Percentiles rank a stretch among this genome's conserved stretches.
Conservation (phyloP, 768 basidiomycete genomes). For the Suillus decipiens region DNA sequence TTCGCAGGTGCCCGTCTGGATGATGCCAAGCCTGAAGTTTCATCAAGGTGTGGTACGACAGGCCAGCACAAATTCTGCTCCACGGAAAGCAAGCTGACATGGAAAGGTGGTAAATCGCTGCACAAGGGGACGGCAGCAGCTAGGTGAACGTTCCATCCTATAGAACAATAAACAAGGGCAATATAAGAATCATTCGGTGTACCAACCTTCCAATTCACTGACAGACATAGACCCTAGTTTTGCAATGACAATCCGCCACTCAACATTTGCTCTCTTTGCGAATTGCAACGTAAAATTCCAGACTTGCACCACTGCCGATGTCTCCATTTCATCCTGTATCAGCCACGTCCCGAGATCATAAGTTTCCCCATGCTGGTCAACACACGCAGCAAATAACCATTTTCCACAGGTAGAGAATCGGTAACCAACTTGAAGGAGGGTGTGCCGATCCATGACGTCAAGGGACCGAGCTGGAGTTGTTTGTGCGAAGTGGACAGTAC, state of each 20-base stretch:
- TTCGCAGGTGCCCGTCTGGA: slow-evolving; percentile 34
- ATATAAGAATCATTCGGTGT: slow-evolving; percentile 2
- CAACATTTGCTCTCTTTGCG: slow-evolving; percentile 65
- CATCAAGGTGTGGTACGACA: slow-evolving; percentile 41
- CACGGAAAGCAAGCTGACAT: slow-evolving; percentile 61
- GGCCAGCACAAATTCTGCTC: slow-evolving; percentile 63
- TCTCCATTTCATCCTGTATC: slow-evolving; percentile 47
- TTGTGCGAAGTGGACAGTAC: slow-evolving; percentile 38
- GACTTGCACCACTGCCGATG: slow-evolving; percentile 56
- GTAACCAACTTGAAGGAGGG: slow-evolving; percentile 79
- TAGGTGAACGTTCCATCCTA: slow-evolving; percentile 69
- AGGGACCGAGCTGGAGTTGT: slow-evolving; percentile 42
- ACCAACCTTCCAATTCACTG: slow-evolving; percentile 67
- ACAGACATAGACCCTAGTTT: slow-evolving; percentile 63
- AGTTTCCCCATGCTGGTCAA: slow-evolving; percentile 79
- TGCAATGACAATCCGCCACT: slow-evolving; percentile 78
- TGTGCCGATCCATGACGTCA: slow-evolving; percentile 58
- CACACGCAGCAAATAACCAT: slow-evolving; percentile 75
- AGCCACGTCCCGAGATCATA: slow-evolving; percentile 71
- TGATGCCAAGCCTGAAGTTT: slow-evolving; percentile 24
- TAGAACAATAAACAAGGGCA: slow-evolving; percentile 12
- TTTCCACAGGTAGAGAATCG: slow-evolving; percentile 62
- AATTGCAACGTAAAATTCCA: slow-evolving; percentile 72
- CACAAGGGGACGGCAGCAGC: slow-evolving; percentile 39
- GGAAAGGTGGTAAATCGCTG: slow-evolving; percentile 50